Evolutionary conservation across 148 eudicot genomes (phyloP).

Genomic region (Gaultheria prostrata): DNA sequence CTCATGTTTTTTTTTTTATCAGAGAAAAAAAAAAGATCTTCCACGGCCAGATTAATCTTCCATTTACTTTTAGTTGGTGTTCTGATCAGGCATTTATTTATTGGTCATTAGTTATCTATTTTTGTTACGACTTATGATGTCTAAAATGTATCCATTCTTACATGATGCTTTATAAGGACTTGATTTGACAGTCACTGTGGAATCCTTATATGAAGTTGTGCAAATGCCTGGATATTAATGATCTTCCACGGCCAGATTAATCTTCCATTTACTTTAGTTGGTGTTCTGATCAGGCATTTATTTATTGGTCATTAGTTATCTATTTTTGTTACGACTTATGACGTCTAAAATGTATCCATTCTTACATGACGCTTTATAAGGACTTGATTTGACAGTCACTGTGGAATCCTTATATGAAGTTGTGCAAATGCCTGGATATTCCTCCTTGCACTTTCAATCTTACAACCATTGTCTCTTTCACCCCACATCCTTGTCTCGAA

Average conservation of each 20-base stretch:
- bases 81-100: not conserved
- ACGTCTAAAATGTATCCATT: not conserved
- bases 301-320: not conserved
- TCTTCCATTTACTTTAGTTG: not conserved
- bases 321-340: not conserved
- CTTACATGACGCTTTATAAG: no score
- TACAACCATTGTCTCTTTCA: not conserved
- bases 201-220: not conserved
- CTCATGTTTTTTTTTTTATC: no score
- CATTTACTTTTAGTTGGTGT: not conserved
- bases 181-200: not conserved
- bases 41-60: not conserved
- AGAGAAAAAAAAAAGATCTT: no score
- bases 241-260: not conserved
- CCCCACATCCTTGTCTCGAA: not conserved
- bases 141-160: not conserved
- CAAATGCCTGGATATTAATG: no score
- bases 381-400: no score
- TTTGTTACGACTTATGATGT: not conserved
- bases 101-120: not conserved
- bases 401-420: not conserved
- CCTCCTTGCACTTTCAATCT: no score
- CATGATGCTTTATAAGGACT: no score
- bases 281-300: not conserved
- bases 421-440: not conserved